A percentile compares a stretch with the other conserved stretches of the same genome.
These are phyloP conservation scores for Hansfordia pulvinata DNA, from an alignment of 2,329 filamentous ascomycete genomes.

Conservation along the genomic window DNA sequence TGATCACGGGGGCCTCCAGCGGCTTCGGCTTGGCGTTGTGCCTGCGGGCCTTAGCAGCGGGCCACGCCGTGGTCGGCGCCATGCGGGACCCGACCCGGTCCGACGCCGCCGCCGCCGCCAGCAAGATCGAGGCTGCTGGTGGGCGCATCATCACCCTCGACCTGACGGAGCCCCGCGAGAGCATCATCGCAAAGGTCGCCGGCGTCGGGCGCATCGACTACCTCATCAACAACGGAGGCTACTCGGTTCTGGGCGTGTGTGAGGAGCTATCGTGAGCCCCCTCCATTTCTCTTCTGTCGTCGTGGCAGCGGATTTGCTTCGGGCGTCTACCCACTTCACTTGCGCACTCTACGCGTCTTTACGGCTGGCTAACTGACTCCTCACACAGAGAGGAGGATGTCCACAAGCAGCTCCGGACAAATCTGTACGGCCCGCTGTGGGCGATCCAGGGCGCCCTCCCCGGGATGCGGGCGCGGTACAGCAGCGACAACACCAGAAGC, in stretches of 20 bases:
- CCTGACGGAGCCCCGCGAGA: conserved; percentile 14
- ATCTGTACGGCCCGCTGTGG: conserved; percentile 15
- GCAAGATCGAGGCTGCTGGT: conserved; percentile 13
- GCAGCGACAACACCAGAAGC: too few species aligned
- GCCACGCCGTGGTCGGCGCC: conserved; percentile 17
- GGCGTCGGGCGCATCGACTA: conserved; percentile 13
- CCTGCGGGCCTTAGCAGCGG: conserved; percentile 13
- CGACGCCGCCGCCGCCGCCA: conserved; percentile 9
- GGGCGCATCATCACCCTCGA: conserved; percentile 16
- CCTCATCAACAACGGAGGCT: conserved; percentile 16
- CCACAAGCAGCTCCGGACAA: conserved; percentile 12
- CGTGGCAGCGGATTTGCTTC: too few species aligned
- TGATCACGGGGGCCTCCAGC: conserved; percentile 20
- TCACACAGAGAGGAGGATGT: conserved; percentile 11
- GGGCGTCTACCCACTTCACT: too few species aligned
- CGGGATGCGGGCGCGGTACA: conserved; percentile 11
- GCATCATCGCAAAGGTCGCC: conserved; percentile 12
- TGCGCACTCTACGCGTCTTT: too few species aligned
- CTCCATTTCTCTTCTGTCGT: too few species aligned
- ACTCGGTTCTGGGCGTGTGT: conserved; percentile 9
- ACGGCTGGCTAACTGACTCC: not conserved
- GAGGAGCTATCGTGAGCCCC: conserved; percentile 12
- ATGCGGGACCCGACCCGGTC: conserved; percentile 14
- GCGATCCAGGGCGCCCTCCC: conserved; percentile 14
- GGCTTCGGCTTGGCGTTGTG: conserved; percentile 17